Base-by-base conservation (phyloP, 176 grass and related monocot genomes). In the Melocanna baccifera region DNA sequence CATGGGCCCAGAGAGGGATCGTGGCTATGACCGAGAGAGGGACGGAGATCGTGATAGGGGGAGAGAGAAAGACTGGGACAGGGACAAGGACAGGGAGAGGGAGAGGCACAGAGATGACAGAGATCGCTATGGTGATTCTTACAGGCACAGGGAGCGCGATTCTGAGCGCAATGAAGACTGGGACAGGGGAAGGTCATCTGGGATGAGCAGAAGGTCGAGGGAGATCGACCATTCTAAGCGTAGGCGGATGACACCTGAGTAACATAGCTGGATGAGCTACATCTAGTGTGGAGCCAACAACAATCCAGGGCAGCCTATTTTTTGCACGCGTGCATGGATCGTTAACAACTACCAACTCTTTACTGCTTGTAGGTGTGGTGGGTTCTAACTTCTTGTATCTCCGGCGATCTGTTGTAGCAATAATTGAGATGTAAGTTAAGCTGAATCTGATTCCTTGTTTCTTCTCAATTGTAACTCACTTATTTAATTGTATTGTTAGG, bases 191-290 rank as follows among this genome's bases (percentile, higher is more conserved):
- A 83, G 88, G 66, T 91, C 92, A 63, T 94, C 95, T 80, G 90
- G 90, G n/a, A 75, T 69, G 28, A 71, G 88, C 15, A 94, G 95
- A 81, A 97, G 88, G 62, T 97, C 95, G 6, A 89, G 92, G 76
- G 88, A 92, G 68, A 67, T 80, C 2, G 92, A 97, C 22, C 88
- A 97, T 83, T 90, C 83, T 52, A 97, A 93, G 79, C 92, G 95
- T 41, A 92, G 92, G 81, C 81, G 92, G 13, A 73, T 78, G 48
- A 89, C 87, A 25, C 82, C 84, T 41, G 88, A 97, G 69, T 97
- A 94, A 23, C 4, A 12, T 83, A 73, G 45, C 32, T 70, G 18
- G 51, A 20, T 79, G 62, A 64, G 14, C 36, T 77, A 86, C 26
- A 48, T 78, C 63, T 84, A 53, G 34, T 86, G 63, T 86, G 51